Base-by-base conservation (phyloP, 495 filamentous ascomycete genomes). In the Collariella sp. region DNA sequence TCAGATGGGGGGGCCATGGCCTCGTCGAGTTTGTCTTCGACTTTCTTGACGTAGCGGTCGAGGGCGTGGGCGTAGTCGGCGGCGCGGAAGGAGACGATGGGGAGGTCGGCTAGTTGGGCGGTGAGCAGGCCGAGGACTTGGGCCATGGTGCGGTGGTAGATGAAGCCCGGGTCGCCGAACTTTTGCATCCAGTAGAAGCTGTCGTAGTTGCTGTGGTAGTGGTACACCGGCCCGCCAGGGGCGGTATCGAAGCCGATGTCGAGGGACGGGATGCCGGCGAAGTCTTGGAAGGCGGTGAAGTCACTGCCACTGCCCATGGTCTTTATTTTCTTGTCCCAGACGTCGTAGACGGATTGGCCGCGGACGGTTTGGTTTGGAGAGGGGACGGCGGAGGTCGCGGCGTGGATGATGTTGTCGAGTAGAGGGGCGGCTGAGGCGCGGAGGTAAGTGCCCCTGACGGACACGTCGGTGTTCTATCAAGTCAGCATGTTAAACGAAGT, bases 191-290 rank as follows among this genome's bases (percentile, higher is more conserved):
- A 96, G 59, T 91, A 79, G 62, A 82, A 91, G 55, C 82, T 89
- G 68, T 97, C 94, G 71, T 95, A 95, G 74, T 94, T 97, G 67
- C 85, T 90, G 69, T 94, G 86, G 60, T 90, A 89, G 15, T 93
- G 91, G 68, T 82, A 95, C 16, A 81, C 71, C 7, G 72, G 57
- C 34, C 62, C 62, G 6, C 48, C 61, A 19, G 75, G 62, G 35
- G 76, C 69, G 15, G 79, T 78, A 36, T 69, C 64, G 67, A 98
- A 98, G 34, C 84, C 81, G 56, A 97, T 81, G 62, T 96, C 89
- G 56, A 97, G 73, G 41, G 83, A 89, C 6, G 89, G 89, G 35
- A 87, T 81, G 40, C 93, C 93, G 19, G 88, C 90, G 58, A 89
- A 85, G 65, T 93, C 84, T 67, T 96, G 91, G 70, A 96, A 98